phyloP scores from a whole-genome alignment of 306 rosid species.

The Pterocarpus santalinus region DNA sequence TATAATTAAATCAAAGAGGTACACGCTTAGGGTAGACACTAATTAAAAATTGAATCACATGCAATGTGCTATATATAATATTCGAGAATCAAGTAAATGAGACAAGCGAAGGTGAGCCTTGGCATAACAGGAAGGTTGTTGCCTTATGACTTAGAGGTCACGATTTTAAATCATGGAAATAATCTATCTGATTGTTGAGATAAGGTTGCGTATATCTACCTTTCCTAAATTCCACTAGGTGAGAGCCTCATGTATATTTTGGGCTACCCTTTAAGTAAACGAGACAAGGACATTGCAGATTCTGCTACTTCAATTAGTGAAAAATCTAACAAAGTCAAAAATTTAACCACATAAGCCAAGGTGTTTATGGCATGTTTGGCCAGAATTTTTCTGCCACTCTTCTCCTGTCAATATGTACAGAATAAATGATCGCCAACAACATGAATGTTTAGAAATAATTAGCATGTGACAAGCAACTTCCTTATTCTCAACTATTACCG shows the following conservation, averaged over 20 bases:
- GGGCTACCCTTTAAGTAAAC: too few species aligned
- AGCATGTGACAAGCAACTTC: conserved; percentile 22
- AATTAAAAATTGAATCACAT: conserved; percentile 13
- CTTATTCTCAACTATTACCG: conserved; percentile 1
- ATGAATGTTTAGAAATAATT: conserved; percentile 5
- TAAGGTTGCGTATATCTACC: too few species aligned
- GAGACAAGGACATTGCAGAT: conserved; percentile 55
- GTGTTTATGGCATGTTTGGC: conserved; percentile 8
- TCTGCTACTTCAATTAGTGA: conserved; percentile 20
- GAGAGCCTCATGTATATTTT: too few species aligned
- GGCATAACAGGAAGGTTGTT: too few species aligned
- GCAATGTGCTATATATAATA: conserved; percentile 49
- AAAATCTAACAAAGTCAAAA: conserved; percentile 1
- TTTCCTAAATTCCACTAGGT: too few species aligned
- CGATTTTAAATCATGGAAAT: too few species aligned
- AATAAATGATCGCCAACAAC: neutral
- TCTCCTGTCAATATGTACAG: neutral
- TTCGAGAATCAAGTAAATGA: conserved; percentile 54
- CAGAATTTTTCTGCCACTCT: neutral
- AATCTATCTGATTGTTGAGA: too few species aligned
- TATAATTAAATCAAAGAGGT: conserved; percentile 60
- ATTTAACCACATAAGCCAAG: neutral
- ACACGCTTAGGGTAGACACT: conserved; percentile 58
- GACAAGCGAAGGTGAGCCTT: conserved; percentile 16
- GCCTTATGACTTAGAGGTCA: too few species aligned